Percentiles rank a stretch among this genome's conserved stretches.
phyloP scores from a whole-genome alignment of 2,329 filamentous ascomycete genomes.

The Lithohypha guttulata region DNA sequence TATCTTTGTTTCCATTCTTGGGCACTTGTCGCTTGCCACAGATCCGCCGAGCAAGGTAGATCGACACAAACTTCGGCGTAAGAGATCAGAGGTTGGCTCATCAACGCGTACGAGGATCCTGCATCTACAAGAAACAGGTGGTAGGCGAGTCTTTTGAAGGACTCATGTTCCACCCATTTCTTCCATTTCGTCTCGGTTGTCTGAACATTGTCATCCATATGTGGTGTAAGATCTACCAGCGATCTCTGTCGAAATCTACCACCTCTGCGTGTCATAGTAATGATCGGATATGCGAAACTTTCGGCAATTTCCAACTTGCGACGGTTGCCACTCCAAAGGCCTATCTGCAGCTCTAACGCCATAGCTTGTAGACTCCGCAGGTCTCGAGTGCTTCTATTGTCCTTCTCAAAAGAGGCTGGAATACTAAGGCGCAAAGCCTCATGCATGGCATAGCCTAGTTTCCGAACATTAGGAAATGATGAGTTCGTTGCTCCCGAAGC shows the following conservation, averaged over 20 bases:
- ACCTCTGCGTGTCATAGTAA: conserved; percentile 38
- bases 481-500: conserved; percentile 31
- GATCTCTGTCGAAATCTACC: conserved; percentile 25
- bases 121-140: conserved; percentile 53
- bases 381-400: conserved; percentile 27
- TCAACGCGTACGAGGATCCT: conserved; percentile 55
- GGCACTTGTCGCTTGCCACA: conserved; percentile 58
- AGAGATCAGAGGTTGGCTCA: conserved; percentile 44
- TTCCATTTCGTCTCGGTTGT: conserved; percentile 22
- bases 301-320: conserved; percentile 34
- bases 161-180: conserved; percentile 25
- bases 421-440: conserved; percentile 29
- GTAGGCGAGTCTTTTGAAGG: conserved; percentile 44
- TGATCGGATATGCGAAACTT: conserved; percentile 27
- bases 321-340: conserved; percentile 30
- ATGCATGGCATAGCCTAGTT: conserved; percentile 33
- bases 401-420: conserved; percentile 24
- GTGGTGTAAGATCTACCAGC: conserved; percentile 10
- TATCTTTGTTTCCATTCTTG: conserved; percentile 54
- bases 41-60: conserved; percentile 48
- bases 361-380: conserved; percentile 28
- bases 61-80: conserved; percentile 10
- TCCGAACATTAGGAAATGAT: conserved; percentile 28
- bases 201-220: conserved; percentile 6
- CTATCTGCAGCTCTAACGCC: conserved; percentile 27